Conservation (phyloP, 108 stramenopile species). For the Discostella pseudostelligera region DNA sequence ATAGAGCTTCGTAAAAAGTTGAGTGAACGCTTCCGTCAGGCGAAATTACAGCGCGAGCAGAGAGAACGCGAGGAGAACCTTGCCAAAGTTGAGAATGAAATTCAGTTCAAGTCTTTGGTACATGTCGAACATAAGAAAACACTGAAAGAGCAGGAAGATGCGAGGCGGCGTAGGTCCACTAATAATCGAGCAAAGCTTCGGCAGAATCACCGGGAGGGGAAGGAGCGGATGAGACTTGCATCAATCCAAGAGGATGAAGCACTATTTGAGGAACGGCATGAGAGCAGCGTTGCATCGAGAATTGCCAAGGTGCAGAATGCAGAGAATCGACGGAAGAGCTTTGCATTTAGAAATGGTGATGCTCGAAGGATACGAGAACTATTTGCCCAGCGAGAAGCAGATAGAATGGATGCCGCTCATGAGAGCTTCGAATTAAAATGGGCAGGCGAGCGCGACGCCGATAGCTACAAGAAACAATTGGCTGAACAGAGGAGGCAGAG, state of each 20-base stretch:
- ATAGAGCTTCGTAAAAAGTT: slow-evolving; percentile 61
- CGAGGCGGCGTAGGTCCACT: slow-evolving; percentile 62
- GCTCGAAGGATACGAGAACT: slow-evolving; percentile 19
- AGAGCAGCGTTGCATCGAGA: slow-evolving; percentile 51
- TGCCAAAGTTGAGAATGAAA: slow-evolving; percentile 61
- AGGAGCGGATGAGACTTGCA: slow-evolving; percentile 49
- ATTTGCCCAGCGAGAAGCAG: slow-evolving; percentile 21
- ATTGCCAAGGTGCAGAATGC: slow-evolving; percentile 43
- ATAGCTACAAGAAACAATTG: slow-evolving; percentile 56
- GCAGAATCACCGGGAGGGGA: slow-evolving; percentile 61
- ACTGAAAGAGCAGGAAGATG: slow-evolving; percentile 69
- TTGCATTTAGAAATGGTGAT: slow-evolving; percentile 59
- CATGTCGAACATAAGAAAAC: slow-evolving; percentile 75
- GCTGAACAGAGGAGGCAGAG: slow-evolving; percentile 62
- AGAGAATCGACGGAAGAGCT: slow-evolving; percentile 68
- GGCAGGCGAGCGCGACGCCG: slow-evolving; percentile 71
- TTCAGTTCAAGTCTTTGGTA: slow-evolving; percentile 70
- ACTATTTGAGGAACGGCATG: slow-evolving; percentile 62
- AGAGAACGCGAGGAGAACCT: slow-evolving; percentile 37
- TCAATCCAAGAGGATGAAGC: slow-evolving; percentile 63
- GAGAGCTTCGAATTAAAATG: slow-evolving; percentile 70
- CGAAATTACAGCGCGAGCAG: slow-evolving; percentile 51
- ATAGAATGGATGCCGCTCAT: slow-evolving; percentile 49
- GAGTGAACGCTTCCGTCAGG: slow-evolving; percentile 56
- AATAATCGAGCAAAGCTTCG: slow-evolving; percentile 61